Conservation (phyloP, 2,329 filamentous ascomycete species). For the Fusarium liriodendri region DNA sequence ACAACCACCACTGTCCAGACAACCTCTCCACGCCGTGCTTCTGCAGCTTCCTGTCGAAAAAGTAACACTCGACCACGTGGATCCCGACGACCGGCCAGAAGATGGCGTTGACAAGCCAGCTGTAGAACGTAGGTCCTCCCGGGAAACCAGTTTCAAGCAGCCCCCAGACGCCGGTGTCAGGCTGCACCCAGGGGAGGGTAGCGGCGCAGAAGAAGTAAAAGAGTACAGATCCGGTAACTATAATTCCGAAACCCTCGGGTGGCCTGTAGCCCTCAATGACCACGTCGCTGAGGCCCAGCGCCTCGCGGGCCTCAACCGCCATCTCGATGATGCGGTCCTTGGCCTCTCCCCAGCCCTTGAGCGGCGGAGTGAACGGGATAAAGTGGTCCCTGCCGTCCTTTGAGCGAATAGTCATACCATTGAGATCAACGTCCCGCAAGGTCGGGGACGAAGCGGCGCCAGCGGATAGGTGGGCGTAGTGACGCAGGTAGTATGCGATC, state of each 20-base stretch:
- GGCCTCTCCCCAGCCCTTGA: constrained; percentile 75
- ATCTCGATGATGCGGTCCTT: constrained; percentile 79
- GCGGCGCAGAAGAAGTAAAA: constrained; percentile 66
- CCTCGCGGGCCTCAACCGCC: constrained; percentile 65
- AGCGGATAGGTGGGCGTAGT: constrained; percentile 71
- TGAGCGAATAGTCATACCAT: constrained; percentile 70
- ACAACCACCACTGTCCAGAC: constrained; percentile 64
- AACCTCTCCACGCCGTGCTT: constrained; percentile 61
- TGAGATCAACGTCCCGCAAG: constrained; percentile 74
- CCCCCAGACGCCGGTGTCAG: constrained; percentile 62
- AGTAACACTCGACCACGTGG: constrained; percentile 73
- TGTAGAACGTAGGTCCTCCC: constrained; percentile 67
- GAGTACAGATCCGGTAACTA: constrained; percentile 65
- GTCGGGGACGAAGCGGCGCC: constrained; percentile 66
- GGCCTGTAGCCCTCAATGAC: constrained; percentile 54
- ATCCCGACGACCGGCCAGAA: constrained; percentile 69
- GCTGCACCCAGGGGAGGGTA: constrained; percentile 60
- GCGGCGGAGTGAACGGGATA: constrained; percentile 76
- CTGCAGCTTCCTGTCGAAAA: constrained; percentile 61
- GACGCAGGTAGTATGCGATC: constrained; percentile 80
- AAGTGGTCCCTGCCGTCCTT: constrained; percentile 58
- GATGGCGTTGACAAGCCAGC: constrained; percentile 68
- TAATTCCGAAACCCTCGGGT: constrained; percentile 58
- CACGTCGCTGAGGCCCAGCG: constrained; percentile 68
- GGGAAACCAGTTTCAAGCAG: constrained; percentile 64